Percentiles rank a stretch among this genome's conserved stretches.
Evolutionary conservation across 1,139 yeast species (phyloP).

Genomic region (Taphrina betulina): DNA sequence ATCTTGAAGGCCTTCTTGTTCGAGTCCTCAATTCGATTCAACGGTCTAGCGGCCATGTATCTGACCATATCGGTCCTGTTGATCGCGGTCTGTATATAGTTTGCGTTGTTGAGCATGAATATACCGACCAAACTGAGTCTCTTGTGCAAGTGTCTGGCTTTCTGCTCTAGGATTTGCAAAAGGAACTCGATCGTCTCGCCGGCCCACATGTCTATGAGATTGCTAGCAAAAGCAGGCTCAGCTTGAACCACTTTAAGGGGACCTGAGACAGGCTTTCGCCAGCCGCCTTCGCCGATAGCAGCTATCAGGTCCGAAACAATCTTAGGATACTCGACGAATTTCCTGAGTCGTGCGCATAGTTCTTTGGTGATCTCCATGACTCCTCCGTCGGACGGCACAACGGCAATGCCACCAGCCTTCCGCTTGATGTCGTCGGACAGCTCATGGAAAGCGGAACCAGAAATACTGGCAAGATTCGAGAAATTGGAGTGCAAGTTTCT

Average conservation of each 20-base stretch:
- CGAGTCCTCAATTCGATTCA: constrained; percentile 53
- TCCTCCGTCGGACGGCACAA: constrained; percentile 29
- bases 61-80: constrained; percentile 13
- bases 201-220: constrained; percentile 1
- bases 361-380: constrained; percentile 18
- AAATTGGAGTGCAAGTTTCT: constrained; percentile 18
- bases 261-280: constrained; percentile 26
- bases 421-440: constrained; percentile 29
- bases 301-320: constrained; percentile 21
- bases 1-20: constrained; percentile 73
- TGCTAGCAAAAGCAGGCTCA: too few species aligned
- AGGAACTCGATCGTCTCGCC: constrained; percentile 28
- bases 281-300: constrained; percentile 33
- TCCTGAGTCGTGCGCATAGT: constrained; percentile 21
- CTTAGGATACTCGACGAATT: constrained; percentile 25
- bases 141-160: constrained; percentile 25
- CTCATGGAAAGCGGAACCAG: constrained; percentile 27
- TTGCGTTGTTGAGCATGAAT: constrained; percentile 33
- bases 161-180: constrained; percentile 25
- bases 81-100: constrained; percentile 12
- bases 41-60: constrained; percentile 43
- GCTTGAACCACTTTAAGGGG: constrained; percentile 1
- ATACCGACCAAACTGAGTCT: constrained; percentile 16
- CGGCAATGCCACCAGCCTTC: constrained; percentile 2
- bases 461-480: constrained; percentile 10